Conservation (phyloP, 75 land plant species). For the Cupressus sempervirens region DNA sequence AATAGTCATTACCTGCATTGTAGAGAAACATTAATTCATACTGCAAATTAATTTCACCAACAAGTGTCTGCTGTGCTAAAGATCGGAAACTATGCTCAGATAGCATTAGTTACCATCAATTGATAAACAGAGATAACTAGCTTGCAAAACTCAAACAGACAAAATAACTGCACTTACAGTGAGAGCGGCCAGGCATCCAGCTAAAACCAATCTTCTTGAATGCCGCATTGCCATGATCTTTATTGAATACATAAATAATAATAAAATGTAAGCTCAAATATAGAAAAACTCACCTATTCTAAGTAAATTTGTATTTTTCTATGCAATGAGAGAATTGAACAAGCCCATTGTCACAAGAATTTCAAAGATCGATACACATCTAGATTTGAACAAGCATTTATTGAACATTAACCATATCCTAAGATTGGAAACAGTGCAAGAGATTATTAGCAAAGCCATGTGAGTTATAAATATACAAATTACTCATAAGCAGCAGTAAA, state of each 20-base stretch:
- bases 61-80: neutral
- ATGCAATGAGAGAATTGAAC: neutral
- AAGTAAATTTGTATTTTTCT: neutral
- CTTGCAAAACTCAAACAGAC: neutral
- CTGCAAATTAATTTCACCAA: neutral
- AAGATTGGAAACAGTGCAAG: neutral
- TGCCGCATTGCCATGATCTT: conserved; percentile 95
- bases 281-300: neutral
- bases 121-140: neutral
- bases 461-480: neutral
- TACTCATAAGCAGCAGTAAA: neutral
- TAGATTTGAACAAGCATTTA: neutral
- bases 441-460: neutral
- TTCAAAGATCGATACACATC: neutral
- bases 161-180: conserved; percentile 49
- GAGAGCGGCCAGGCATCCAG: conserved; percentile 66
- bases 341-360: neutral
- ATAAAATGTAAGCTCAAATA: neutral
- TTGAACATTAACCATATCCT: neutral
- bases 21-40: conserved; percentile 4
- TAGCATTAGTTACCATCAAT: neutral
- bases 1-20: conserved; percentile 80
- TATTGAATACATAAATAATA: conserved; percentile 13
- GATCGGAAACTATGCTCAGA: conserved; percentile 2
- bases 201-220: conserved; percentile 69